Evolutionary conservation across 805 yeast species (phyloP).

Genomic region (Starmerella vaccinii): DNA sequence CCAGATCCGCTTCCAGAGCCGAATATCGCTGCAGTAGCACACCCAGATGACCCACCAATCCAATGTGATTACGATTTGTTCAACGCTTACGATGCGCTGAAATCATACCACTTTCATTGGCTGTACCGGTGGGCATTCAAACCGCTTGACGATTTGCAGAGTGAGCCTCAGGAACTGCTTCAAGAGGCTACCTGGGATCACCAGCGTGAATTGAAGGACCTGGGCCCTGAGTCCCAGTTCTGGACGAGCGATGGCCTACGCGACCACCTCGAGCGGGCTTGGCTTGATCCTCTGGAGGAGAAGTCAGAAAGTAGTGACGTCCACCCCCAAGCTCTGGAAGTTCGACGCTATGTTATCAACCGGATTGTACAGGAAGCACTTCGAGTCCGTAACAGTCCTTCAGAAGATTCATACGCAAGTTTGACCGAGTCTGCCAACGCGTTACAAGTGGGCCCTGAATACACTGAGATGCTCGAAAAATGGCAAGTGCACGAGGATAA

Average conservation of each 20-base stretch:
- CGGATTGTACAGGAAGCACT: background rate
- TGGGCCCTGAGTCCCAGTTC: background rate
- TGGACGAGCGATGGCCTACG: constrained; percentile 5
- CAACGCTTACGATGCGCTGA: background rate
- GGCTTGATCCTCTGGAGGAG: constrained; percentile 24
- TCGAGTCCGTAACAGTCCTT: no score
- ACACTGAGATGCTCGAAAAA: background rate
- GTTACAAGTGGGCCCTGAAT: background rate
- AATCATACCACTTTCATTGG: constrained; percentile 11
- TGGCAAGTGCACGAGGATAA: background rate
- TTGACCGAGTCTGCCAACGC: background rate
- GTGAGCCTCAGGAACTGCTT: background rate
- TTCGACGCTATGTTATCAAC: background rate
- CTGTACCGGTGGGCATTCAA: constrained; percentile 9
- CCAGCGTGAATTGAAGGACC: background rate
- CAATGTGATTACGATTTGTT: constrained; percentile 11
- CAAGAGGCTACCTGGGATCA: background rate
- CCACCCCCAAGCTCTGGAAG: background rate
- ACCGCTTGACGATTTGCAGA: background rate
- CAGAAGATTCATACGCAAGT: background rate
- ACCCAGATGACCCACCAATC: background rate
- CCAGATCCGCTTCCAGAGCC: constrained; percentile 1
- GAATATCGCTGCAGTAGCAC: background rate
- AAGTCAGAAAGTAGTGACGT: constrained; percentile 20
- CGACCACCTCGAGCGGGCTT: constrained; percentile 19